These are phyloP conservation scores for Artomyces pyxidatus DNA, from an alignment of 768 basidiomycete genomes.

Conservation along the genomic window DNA sequence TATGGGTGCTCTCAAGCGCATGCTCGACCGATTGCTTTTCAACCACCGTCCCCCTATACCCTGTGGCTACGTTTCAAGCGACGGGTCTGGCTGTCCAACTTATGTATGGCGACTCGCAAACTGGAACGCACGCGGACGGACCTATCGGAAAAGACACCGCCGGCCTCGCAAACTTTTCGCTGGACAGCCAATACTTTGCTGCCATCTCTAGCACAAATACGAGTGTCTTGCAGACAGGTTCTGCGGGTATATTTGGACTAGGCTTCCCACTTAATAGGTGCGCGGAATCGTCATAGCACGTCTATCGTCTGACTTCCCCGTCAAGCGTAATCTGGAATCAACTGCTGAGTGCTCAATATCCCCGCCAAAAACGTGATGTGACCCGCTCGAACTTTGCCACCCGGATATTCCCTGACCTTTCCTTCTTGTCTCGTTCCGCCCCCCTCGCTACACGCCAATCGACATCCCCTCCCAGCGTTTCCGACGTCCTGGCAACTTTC, in stretches of 20 bases:
- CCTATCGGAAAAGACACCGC: constrained; percentile 53
- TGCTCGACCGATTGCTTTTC: constrained; percentile 39
- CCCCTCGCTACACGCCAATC: not conserved
- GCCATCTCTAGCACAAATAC: constrained; percentile 66
- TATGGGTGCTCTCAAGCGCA: constrained; percentile 61
- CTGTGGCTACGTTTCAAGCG: constrained; percentile 39
- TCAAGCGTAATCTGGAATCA: constrained; percentile 15
- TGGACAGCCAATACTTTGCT: constrained; percentile 50
- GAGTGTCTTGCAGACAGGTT: constrained; percentile 44
- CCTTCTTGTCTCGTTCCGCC: not conserved
- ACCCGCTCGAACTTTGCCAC: not conserved
- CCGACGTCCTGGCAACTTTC: constrained; percentile 22
- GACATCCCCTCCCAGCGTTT: not conserved
- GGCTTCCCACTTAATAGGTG: constrained; percentile 72
- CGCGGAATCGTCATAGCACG: constrained; percentile 4
- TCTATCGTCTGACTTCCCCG: not conserved
- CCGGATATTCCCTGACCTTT: constrained; percentile 11
- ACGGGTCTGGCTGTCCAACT: constrained; percentile 40
- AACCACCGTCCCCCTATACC: constrained; percentile 37
- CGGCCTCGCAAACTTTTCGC: constrained; percentile 41
- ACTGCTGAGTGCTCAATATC: not conserved
- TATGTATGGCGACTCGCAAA: constrained; percentile 63
- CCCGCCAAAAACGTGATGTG: not conserved
- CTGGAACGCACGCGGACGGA: constrained; percentile 62
- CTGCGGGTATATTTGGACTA: constrained; percentile 64